A percentile compares a stretch with the other conserved stretches of the same genome.
These are phyloP conservation scores for Paramecium primaurelia DNA, from an alignment of 73 alveolate genomes.

Conservation along the genomic window DNA sequence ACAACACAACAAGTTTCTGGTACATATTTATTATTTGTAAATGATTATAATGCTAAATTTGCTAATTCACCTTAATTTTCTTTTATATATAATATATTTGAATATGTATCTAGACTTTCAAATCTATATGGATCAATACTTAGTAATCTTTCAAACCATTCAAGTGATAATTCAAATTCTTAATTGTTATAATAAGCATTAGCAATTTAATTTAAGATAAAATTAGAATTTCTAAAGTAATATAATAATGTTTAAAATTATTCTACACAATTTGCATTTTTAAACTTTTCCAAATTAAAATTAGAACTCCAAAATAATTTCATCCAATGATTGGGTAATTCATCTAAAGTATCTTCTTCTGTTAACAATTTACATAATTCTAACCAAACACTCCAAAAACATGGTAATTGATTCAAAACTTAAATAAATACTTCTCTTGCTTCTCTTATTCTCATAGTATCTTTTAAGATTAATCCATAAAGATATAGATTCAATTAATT, in stretches of 20 bases:
- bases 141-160: conserved; percentile 86
- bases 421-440: conserved; percentile 84
- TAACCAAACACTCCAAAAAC: conserved; percentile 97
- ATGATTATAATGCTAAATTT: conserved; percentile 92
- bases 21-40: conserved; percentile 94
- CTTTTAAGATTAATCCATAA: conserved; percentile 90
- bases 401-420: conserved; percentile 89
- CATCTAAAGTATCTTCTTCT: conserved; percentile 68
- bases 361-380: conserved; percentile 82
- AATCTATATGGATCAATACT: conserved; percentile 91
- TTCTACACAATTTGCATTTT: conserved; percentile 83
- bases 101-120: conserved; percentile 93
- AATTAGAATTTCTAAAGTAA: conserved; percentile 79
- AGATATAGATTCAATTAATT: conserved; percentile 74
- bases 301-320: conserved; percentile 87
- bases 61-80: conserved; percentile 97
- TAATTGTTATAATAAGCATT: conserved; percentile 79
- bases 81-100: conserved; percentile 95
- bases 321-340: conserved; percentile 92
- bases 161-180: conserved; percentile 88
- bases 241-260: conserved; percentile 72
- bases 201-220: conserved; percentile 82
- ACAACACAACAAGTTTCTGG: conserved; percentile 99
- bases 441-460: conserved; percentile 82
- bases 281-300: conserved; percentile 85